Evolutionary conservation across 2,329 filamentous ascomycete species (phyloP).

Genomic region (Colletotrichum endophyticum): DNA sequence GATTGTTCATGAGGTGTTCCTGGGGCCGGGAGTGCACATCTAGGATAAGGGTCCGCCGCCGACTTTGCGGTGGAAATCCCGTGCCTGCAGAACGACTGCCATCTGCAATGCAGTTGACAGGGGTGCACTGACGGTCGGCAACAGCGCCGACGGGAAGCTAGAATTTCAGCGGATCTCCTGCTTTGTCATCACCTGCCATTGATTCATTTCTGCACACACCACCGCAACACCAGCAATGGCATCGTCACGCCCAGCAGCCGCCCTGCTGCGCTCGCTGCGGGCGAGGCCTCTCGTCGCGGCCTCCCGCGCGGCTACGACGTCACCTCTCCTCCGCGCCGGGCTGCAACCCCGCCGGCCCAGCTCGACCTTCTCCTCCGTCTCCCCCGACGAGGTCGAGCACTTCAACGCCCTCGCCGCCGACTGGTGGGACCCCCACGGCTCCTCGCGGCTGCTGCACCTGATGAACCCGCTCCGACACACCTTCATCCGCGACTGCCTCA

Average conservation of each 20-base stretch:
- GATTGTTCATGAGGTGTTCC: not conserved
- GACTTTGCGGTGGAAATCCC: not conserved
- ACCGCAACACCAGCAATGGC: conserved; percentile 1
- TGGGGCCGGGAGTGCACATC: not conserved
- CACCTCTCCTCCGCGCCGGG: not conserved
- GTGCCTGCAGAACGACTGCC: not conserved
- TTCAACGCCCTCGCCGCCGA: conserved; percentile 91
- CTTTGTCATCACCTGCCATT: conserved; percentile 13
- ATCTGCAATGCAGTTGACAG: not conserved
- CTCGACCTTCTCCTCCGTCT: conserved; percentile 71
- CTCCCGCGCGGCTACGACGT: not conserved
- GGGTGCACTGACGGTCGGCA: not conserved
- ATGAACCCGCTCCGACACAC: conserved; percentile 98
- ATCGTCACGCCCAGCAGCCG: conserved; percentile 18
- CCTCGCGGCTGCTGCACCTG: conserved; percentile 89
- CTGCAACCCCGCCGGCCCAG: not conserved
- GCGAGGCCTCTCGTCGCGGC: not conserved
- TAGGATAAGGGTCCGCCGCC: not conserved
- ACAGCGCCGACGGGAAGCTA: not conserved
- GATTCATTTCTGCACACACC: conserved; percentile 16
- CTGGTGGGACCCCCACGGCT: conserved; percentile 97
- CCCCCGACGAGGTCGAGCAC: conserved; percentile 87
- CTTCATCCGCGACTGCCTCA: conserved; percentile 80
- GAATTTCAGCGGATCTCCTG: not conserved
- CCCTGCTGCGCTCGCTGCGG: conserved; percentile 13